Percentiles rank a stretch among this genome's conserved stretches.
Evolutionary conservation across 108 stramenopile genomes (phyloP).

Genomic region (Skeletonema costatum): DNA sequence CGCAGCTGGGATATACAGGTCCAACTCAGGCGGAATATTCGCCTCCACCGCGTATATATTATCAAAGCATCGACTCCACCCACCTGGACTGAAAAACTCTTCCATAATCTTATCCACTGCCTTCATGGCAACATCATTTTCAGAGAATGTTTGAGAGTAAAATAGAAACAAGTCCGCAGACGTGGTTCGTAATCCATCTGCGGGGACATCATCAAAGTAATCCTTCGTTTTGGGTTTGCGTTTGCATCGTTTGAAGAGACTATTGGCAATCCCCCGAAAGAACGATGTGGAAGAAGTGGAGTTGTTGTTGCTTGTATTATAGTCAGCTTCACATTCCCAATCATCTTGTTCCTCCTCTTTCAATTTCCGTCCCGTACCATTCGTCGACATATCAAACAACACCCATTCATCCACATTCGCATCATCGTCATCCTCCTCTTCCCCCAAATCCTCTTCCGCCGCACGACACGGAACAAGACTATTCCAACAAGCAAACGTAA

Average conservation of each 20-base stretch:
- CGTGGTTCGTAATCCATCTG: slow-evolving; percentile 15
- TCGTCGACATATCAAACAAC: slow-evolving; percentile 29
- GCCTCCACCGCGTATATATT: slow-evolving; percentile 69
- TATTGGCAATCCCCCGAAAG: slow-evolving; percentile 19
- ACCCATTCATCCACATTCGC: slow-evolving; percentile 56
- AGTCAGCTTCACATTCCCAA: slow-evolving; percentile 38
- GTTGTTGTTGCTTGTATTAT: not conserved
- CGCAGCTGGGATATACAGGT: slow-evolving; percentile 55
- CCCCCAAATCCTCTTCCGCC: slow-evolving; percentile 47
- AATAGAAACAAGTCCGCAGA: slow-evolving; percentile 60
- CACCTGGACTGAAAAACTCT: slow-evolving; percentile 63
- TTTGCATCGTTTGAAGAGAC: slow-evolving; percentile 26
- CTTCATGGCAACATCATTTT: slow-evolving; percentile 57
- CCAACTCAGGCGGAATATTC: slow-evolving; percentile 59
- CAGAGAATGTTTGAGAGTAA: slow-evolving; percentile 67
- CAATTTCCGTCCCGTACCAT: slow-evolving; percentile 31
- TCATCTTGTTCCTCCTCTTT: slow-evolving; percentile 13
- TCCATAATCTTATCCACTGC: slow-evolving; percentile 62
- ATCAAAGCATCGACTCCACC: slow-evolving; percentile 65
- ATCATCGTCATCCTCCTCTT: slow-evolving; percentile 31
- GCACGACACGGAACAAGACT: slow-evolving; percentile 58
- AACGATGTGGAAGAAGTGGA: not conserved
- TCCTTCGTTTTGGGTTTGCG: slow-evolving; percentile 13
- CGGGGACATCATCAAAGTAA: slow-evolving; percentile 37
- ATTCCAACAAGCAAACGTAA: slow-evolving; percentile 65